These are phyloP conservation scores for Kuraishia hungarica DNA, from an alignment of 805 yeast species.

Conservation along the genomic window DNA sequence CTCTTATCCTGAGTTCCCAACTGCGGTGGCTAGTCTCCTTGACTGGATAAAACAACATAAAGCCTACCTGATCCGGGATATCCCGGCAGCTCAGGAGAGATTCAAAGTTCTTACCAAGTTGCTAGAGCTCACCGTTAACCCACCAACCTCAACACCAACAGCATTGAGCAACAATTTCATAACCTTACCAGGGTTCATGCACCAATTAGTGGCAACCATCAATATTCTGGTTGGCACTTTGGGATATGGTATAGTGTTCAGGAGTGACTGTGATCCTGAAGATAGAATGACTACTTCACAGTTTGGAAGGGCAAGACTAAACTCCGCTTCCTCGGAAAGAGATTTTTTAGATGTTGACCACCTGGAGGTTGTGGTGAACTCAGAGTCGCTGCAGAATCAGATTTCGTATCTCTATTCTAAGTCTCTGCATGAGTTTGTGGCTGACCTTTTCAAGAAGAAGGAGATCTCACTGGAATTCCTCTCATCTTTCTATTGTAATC, in stretches of 20 bases:
- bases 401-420: not conserved
- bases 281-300: not conserved
- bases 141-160: not conserved
- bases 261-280: not conserved
- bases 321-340: not conserved
- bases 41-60: not conserved
- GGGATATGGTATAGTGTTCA: not conserved
- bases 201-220: no score
- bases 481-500: not conserved
- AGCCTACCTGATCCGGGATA: not conserved
- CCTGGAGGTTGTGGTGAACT: not conserved
- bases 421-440: not conserved
- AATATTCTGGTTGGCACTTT: not conserved
- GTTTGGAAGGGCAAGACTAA: no score
- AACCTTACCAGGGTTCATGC: not conserved
- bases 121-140: not conserved
- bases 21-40: not conserved
- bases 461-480: not conserved
- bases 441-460: not conserved
- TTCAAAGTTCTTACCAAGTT: not conserved
- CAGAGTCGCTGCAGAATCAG: not conserved
- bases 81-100: not conserved
- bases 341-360: not conserved
- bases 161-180: not conserved
- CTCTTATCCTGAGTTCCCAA: not conserved